Base-by-base conservation (phyloP, 306 rosid species). In the Ziziphus jujuba region DNA sequence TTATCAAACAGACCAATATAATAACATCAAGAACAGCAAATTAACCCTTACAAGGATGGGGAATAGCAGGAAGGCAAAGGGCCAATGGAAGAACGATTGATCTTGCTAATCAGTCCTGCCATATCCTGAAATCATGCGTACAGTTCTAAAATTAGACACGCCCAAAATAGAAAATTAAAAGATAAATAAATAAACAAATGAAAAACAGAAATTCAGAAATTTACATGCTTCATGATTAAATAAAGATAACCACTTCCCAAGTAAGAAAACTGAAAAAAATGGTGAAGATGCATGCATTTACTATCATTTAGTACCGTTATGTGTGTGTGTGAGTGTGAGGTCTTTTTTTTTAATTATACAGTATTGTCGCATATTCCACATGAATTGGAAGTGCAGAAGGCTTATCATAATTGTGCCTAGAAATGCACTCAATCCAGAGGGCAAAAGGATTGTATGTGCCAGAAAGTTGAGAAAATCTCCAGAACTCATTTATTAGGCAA, bases 31-130 rank as follows among this genome's bases (percentile, higher is more conserved):
- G 21, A 74, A 19, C 55, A 72, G 58, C 38, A 69, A 20, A 72
- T 54, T 31, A 53, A 67, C 72, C 70, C 97, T 85, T 82, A 95
- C 99, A 95, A 79, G 69, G 91, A 87, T 17, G 99, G 95, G 35
- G 99, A 87, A 77, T 95, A 95, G 78, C 95, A 88, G 38, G 99
- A 69, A 67, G 99, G 99, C 81, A 95, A 73, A 62, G 98, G 97
- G 47, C 97, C 98, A 45, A 92, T 87, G 40, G 97, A 90, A 70
- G 98, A 92, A 71, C 98, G 98, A 53, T 92, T 92, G 45, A 92
- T 83, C 91, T 92, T 95, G 92, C 96, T 95, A 77, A 95, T 91
- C 75, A 95, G 79, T 63, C 99, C 99, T 8, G 97, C 99, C 99
- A 95, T 95, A 76, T 95, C 99, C 99, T 95, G 91, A 84, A 82